A percentile compares a stretch with the other conserved stretches of the same genome.
Conservation (phyloP, 176 grass and related monocot genomes). For the Carex pumila region DNA sequence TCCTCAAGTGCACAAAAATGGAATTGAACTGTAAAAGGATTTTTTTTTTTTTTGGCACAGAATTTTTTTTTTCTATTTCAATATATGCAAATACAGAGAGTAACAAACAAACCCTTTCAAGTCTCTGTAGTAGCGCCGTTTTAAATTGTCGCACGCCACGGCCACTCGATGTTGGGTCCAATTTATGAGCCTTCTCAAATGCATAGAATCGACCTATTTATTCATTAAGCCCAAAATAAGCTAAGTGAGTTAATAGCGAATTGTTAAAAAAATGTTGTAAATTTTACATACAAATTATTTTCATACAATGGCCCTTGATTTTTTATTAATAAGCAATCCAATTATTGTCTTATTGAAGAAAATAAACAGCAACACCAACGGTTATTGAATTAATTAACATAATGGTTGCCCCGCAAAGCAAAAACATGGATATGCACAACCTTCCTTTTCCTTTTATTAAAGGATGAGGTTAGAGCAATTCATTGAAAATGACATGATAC, state of each 20-base stretch:
- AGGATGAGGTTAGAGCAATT: not conserved
- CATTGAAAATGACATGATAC: not conserved
- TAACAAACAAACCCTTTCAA: conserved; percentile 81
- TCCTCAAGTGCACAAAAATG: not conserved
- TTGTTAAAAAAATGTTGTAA: not conserved
- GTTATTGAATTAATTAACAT: not conserved
- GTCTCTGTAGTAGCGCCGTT: conserved; percentile 79
- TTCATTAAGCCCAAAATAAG: conserved; percentile 14
- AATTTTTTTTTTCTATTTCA: no score
- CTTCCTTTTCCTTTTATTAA: not conserved
- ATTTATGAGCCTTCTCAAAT: conserved; percentile 92
- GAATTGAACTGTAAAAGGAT: not conserved
- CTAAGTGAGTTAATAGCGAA: not conserved
- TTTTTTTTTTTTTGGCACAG: not conserved
- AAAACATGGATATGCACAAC: not conserved
- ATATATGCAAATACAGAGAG: not conserved
- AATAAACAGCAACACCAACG: not conserved
- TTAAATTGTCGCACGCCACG: conserved; percentile 95
- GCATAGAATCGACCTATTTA: conserved; percentile 91
- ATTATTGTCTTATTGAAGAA: not conserved
- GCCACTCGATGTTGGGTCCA: conserved; percentile 88
- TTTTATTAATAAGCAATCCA: not conserved
- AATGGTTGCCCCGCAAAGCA: not conserved
- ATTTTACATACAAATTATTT: not conserved
- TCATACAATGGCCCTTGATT: not conserved